phyloP scores from a whole-genome alignment of 192 early-diverging fungal genomes.

The Borealophlyctis nickersoniae region DNA sequence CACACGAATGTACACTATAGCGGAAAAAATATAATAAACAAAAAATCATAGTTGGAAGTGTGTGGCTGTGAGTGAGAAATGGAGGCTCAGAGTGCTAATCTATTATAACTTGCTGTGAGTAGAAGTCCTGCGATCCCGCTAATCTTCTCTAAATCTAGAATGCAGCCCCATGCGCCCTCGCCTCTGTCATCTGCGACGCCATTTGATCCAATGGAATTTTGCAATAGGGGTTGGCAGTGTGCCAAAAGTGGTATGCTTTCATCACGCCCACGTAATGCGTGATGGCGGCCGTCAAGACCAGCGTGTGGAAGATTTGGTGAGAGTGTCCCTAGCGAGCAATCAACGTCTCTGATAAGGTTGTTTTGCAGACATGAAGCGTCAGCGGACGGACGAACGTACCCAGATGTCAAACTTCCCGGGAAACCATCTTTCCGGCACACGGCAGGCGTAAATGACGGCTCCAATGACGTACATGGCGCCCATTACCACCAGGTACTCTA shows the following conservation, averaged over 20 bases:
- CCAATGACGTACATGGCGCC: conserved; percentile 78
- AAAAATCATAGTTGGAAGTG: too few relatives aligned
- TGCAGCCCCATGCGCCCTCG: neutral
- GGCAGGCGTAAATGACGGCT: conserved; percentile 78
- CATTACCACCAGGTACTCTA: neutral
- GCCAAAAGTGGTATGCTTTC: conserved; percentile 22
- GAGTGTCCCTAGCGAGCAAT: conserved; percentile 46
- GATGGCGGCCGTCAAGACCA: conserved; percentile 71
- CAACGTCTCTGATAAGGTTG: neutral
- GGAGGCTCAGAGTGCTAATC: too few relatives aligned
- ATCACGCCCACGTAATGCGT: conserved; percentile 55
- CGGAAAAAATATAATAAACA: too few relatives aligned
- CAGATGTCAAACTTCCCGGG: conserved; percentile 83
- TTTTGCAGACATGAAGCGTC: neutral
- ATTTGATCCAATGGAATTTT: conserved; percentile 5
- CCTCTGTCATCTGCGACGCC: neutral
- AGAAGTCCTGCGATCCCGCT: too few relatives aligned
- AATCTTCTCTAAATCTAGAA: too few relatives aligned
- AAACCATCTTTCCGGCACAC: conserved; percentile 82
- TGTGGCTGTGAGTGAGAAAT: too few relatives aligned
- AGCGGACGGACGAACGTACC: conserved; percentile 22
- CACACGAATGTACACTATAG: too few relatives aligned
- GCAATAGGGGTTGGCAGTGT: conserved; percentile 21
- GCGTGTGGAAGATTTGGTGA: conserved; percentile 90
- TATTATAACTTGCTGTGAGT: too few relatives aligned